Conservation (phyloP, 1,284 basidiomycete genomes). For the Ceratobasidium sp. region DNA sequence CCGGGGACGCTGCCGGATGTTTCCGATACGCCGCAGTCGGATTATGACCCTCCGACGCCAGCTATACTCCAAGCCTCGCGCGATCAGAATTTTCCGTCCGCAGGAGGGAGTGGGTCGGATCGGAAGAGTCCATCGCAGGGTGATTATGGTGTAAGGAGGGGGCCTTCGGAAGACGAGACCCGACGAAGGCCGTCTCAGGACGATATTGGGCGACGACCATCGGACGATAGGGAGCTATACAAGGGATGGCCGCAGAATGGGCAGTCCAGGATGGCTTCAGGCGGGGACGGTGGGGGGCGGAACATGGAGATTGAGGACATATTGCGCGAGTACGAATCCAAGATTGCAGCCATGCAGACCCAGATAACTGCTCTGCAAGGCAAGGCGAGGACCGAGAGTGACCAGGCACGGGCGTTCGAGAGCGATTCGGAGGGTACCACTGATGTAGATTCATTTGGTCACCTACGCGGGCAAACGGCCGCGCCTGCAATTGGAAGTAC, state of each 20-base stretch:
- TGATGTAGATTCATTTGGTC: too few species aligned
- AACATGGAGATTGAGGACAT: constrained; percentile 68
- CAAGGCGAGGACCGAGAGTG: constrained; percentile 49
- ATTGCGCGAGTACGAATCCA: constrained; percentile 89
- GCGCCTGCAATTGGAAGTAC: neutral
- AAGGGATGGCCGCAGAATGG: constrained; percentile 42
- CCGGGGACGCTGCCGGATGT: constrained; percentile 63
- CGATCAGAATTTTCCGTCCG: constrained; percentile 47
- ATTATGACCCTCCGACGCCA: constrained; percentile 47
- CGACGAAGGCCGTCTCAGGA: constrained; percentile 56
- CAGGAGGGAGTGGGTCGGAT: constrained; percentile 69
- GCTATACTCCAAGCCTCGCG: constrained; percentile 33
- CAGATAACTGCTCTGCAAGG: constrained; percentile 77
- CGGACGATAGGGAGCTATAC: constrained; percentile 47
- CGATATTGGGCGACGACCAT: constrained; percentile 46
- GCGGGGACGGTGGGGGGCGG: constrained; percentile 35
- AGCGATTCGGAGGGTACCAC: constrained; percentile 73
- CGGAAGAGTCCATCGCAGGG: constrained; percentile 63
- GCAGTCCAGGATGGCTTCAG: constrained; percentile 45
- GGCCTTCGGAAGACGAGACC: constrained; percentile 66
- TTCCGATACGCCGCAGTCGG: constrained; percentile 49
- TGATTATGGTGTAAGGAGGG: constrained; percentile 61
- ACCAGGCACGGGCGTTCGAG: constrained; percentile 70
- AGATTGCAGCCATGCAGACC: constrained; percentile 89
- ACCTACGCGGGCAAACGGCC: too few species aligned